phyloP scores from a whole-genome alignment of 2,329 filamentous ascomycete genomes.

The Aspergillus intermedius region DNA sequence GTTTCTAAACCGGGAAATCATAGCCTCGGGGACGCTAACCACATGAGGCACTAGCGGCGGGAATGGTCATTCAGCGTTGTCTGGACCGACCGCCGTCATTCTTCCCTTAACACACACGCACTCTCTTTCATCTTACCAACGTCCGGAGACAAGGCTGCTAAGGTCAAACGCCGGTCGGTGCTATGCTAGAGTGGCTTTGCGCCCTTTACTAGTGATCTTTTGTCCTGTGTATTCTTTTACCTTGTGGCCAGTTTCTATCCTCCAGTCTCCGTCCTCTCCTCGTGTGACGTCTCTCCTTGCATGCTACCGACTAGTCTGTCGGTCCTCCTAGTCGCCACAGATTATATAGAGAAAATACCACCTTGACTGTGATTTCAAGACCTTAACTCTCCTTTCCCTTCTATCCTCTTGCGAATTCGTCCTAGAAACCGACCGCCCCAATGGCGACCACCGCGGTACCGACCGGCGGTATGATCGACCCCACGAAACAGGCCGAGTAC shows the following conservation, averaged over 20 bases:
- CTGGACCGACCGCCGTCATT: conserved; percentile 11
- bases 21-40: conserved; percentile 8
- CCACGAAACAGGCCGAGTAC: conserved; percentile 41
- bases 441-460: conserved; percentile 30
- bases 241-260: conserved; percentile 7
- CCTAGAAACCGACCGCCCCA: conserved; percentile 6
- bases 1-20: conserved; percentile 6
- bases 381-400: background rate
- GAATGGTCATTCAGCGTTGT: conserved; percentile 8
- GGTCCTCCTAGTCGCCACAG: background rate
- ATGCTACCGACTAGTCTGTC: conserved; percentile 5
- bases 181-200: background rate
- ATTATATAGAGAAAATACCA: background rate
- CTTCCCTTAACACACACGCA: conserved; percentile 2
- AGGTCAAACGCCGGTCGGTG: background rate
- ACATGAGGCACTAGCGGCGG: conserved; percentile 11
- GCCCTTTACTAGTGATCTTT: background rate
- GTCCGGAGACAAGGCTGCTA: background rate
- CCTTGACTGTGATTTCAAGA: background rate
- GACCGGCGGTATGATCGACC: conserved; percentile 34
- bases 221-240: background rate
- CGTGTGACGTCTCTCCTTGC: conserved; percentile 18
- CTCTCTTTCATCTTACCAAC: conserved; percentile 1
- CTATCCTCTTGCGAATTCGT: background rate
- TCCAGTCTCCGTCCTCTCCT: conserved; percentile 2